Evolutionary conservation across 345 rosid species (phyloP), one percentile per base, ranked within the genome.

Genomic region (Ceriops decandra): DNA sequence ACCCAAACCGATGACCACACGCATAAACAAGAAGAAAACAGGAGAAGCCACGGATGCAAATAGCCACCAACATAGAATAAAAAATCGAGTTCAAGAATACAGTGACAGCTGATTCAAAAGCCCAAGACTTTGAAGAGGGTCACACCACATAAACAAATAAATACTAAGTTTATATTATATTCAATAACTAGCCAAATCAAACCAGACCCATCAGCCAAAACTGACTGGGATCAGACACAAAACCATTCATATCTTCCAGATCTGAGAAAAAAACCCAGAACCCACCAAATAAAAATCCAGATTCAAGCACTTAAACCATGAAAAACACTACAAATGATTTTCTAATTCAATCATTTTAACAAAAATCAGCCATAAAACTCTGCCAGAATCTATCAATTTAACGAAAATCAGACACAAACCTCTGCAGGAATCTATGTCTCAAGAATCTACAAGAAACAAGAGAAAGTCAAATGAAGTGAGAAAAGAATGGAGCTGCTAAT

Each of bases 181-280:
- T 46, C 32, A 24, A 30, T 6, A 68, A 5, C 16, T 17, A 49
- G 28, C 16, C 51, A 69, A 24, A 52, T 35, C 16, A 13, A 11
- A 42, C 52, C 5, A 17, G 57, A 62, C n/a, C 30, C 42, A 27
- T 16, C 26, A 28, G 17, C 49, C 49, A 57, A 24, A 63, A 17
- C 52, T 17, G 16, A 7, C 26, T 32, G 6, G 9, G 13, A n/a
- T 19, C 20, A 63, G 28, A 63, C 20, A 7, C 22, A 47, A 15
- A 20, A 6, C 67, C 20, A 49, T 38, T 61, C 13, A 13, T 49
- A 63, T 28, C 22, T 71, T 20, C 35, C 68, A 63, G 74, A 63
- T 71, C 74, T 71, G 49, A 54, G 8, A 6, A 63, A 24, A 19
- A 62, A 13, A 13, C 8, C 30, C 7, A 28, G 30, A 30, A 26